phyloP scores from a whole-genome alignment of 768 basidiomycete genomes.

The Coprinopsis cinerea region DNA sequence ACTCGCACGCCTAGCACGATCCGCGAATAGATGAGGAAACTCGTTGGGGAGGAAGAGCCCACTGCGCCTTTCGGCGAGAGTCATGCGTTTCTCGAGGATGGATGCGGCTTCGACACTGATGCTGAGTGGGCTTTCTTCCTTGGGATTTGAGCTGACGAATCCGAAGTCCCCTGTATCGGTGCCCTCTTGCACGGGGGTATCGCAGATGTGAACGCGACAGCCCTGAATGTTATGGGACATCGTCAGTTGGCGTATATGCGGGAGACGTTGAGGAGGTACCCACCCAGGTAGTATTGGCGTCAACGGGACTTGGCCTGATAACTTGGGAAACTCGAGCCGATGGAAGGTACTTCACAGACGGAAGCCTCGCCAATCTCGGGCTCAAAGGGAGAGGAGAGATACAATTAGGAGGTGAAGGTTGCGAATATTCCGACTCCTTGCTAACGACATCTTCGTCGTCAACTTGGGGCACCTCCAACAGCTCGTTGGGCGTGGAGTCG shows the following conservation, averaged over 20 bases:
- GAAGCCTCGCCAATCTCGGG: not conserved
- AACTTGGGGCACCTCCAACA: too few relatives aligned
- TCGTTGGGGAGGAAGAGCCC: not conserved
- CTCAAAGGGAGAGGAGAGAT: not conserved
- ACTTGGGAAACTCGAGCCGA: not conserved
- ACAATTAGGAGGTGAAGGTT: not conserved
- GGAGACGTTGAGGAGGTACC: not conserved
- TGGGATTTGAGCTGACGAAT: not conserved
- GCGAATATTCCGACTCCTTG: not conserved
- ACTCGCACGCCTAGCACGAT: too few relatives aligned
- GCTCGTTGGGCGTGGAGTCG: too few relatives aligned
- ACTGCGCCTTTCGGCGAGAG: not conserved
- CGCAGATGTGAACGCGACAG: not conserved
- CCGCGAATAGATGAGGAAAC: too few relatives aligned
- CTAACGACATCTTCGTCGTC: not conserved
- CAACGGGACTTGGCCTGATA: not conserved
- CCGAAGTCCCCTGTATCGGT: not conserved
- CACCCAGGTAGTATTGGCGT: not conserved
- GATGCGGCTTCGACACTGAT: not conserved
- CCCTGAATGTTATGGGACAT: not conserved
- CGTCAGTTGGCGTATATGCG: not conserved
- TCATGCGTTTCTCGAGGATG: not conserved
- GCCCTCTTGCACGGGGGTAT: not conserved
- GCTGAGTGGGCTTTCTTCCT: not conserved
- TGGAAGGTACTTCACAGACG: not conserved